Percentiles rank a stretch among this genome's conserved stretches.
phyloP scores from a whole-genome alignment of 345 rosid species.

The Populus alba region DNA sequence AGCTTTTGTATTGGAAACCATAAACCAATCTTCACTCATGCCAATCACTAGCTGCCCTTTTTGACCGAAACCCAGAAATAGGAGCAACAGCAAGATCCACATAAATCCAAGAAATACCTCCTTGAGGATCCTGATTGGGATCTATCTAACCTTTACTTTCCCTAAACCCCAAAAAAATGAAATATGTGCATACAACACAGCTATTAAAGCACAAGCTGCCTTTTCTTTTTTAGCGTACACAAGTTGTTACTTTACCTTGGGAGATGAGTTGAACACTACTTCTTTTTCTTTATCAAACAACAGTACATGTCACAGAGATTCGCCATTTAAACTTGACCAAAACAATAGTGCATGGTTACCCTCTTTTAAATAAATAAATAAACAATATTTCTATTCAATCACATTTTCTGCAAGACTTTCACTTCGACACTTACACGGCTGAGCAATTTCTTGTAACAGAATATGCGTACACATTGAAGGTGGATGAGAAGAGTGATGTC shows the following conservation, averaged over 20 bases:
- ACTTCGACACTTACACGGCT: background rate
- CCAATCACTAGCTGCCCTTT: conserved; percentile 15
- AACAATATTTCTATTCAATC: background rate
- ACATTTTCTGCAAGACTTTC: background rate
- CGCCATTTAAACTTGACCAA: background rate
- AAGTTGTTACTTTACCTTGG: conserved; percentile 8
- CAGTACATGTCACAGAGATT: background rate
- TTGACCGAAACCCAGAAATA: conserved; percentile 22
- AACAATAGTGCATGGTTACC: background rate
- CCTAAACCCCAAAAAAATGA: conserved; percentile 28
- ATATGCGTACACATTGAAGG: conserved; percentile 66
- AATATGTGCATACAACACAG: background rate
- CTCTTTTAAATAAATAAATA: background rate
- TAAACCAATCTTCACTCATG: conserved; percentile 18
- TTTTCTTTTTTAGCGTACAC: conserved; percentile 4
- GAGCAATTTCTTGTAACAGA: conserved; percentile 28
- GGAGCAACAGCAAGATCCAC: conserved; percentile 11
- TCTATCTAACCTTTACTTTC: conserved; percentile 34
- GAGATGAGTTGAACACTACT: background rate
- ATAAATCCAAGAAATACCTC: conserved; percentile 8
- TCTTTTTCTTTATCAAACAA: conserved; percentile 7
- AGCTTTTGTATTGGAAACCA: conserved; percentile 22
- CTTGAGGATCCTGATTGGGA: conserved; percentile 27
- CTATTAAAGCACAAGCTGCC: conserved; percentile 1
- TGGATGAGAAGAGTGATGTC: conserved; percentile 71